phyloP scores from a whole-genome alignment of 495 filamentous ascomycete species.

The Apodospora peruviana region DNA sequence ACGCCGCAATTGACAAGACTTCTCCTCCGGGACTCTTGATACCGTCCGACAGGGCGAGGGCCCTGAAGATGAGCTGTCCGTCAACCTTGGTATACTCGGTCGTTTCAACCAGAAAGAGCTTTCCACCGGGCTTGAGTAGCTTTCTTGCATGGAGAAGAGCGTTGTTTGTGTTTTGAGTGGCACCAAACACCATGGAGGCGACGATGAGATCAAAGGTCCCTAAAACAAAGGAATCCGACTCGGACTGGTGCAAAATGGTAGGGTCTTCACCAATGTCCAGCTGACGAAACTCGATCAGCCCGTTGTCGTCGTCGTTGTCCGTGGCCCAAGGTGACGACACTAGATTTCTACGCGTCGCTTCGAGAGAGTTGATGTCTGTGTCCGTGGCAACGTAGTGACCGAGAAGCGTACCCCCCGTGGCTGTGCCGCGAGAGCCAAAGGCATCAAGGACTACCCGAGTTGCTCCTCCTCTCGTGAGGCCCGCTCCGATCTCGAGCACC shows the following conservation, averaged over 20 bases:
- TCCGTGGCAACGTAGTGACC: background rate
- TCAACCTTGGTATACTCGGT: constrained; percentile 22
- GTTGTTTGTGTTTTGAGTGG: constrained; percentile 25
- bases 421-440: constrained; percentile 33
- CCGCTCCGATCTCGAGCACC: constrained; percentile 46
- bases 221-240: constrained; percentile 36
- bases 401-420: background rate
- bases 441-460: constrained; percentile 35
- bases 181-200: constrained; percentile 44
- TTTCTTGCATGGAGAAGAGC: constrained; percentile 26
- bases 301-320: background rate
- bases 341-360: constrained; percentile 37
- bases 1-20: constrained; percentile 21
- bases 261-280: constrained; percentile 48
- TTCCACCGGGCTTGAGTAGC: constrained; percentile 36
- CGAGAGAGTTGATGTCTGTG: constrained; percentile 15
- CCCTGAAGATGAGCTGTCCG: constrained; percentile 28
- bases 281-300: constrained; percentile 35
- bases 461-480: constrained; percentile 40
- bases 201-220: constrained; percentile 48
- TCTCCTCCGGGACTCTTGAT: constrained; percentile 31
- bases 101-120: constrained; percentile 32
- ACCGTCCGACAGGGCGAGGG: constrained; percentile 37
- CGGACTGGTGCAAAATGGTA: constrained; percentile 35
- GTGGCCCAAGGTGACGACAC: constrained; percentile 14